phyloP scores from a whole-genome alignment of 768 basidiomycete species.

The Hericium rajendrae region DNA sequence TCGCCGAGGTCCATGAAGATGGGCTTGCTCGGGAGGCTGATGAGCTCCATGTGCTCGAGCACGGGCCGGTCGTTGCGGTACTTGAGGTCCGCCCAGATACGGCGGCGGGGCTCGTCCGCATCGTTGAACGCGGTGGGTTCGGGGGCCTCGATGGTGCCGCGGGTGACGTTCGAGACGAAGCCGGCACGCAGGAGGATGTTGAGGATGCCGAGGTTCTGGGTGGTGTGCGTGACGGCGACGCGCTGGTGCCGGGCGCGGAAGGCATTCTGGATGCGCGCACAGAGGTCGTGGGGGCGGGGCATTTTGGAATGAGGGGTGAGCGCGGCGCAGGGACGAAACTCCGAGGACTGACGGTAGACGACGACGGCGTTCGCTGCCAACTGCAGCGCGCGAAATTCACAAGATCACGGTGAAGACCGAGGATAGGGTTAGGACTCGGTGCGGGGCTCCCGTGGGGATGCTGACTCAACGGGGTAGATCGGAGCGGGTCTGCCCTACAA shows the following conservation, averaged over 20 bases:
- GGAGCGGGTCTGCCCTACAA: neutral
- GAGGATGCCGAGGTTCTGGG: slow-evolving; percentile 86
- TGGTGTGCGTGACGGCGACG: slow-evolving; percentile 73
- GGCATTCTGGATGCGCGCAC: slow-evolving; percentile 85
- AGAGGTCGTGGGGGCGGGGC: slow-evolving; percentile 76
- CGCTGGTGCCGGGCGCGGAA: slow-evolving; percentile 77
- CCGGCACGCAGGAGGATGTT: slow-evolving; percentile 87
- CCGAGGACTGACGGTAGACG: neutral
- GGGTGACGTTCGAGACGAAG: slow-evolving; percentile 74
- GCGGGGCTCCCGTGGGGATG: neutral
- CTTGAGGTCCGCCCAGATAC: slow-evolving; percentile 93
- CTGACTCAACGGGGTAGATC: neutral
- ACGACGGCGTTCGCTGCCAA: neutral
- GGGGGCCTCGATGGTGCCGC: slow-evolving; percentile 60
- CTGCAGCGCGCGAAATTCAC: neutral
- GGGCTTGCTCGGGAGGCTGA: slow-evolving; percentile 77
- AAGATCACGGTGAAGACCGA: neutral
- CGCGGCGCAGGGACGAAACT: neutral
- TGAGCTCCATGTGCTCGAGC: slow-evolving; percentile 64
- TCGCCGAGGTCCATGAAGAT: slow-evolving; percentile 69
- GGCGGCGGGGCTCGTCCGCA: slow-evolving; percentile 53
- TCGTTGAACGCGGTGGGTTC: slow-evolving; percentile 52
- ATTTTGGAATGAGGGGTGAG: slow-evolving; percentile 15
- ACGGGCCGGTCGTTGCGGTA: slow-evolving; percentile 88
- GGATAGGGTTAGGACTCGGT: slow-evolving; percentile 1